Percentiles rank a stretch among this genome's conserved stretches.
Evolutionary conservation across 1,139 yeast genomes (phyloP).

Genomic region (Nakaseomyces kungkrabaensis): DNA sequence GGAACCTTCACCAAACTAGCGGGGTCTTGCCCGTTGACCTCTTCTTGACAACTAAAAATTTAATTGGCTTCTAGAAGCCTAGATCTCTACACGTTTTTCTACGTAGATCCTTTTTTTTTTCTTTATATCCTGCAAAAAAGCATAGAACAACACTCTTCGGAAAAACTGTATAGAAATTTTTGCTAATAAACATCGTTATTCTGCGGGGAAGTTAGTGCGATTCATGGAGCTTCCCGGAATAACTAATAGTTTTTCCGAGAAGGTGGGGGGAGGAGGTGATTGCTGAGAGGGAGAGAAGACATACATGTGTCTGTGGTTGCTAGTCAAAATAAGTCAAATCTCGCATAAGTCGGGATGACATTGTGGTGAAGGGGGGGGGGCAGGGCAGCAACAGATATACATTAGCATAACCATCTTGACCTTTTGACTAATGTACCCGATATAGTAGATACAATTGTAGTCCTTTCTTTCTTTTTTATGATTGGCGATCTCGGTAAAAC

Average conservation of each 20-base stretch:
- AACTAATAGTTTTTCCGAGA: not conserved
- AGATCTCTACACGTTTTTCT: not conserved
- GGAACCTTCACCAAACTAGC: not conserved
- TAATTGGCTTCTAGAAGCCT: too few relatives aligned
- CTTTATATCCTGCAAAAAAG: too few relatives aligned
- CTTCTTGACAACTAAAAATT: not conserved
- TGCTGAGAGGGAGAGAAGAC: too few relatives aligned
- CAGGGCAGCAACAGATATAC: too few relatives aligned
- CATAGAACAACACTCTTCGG: not conserved
- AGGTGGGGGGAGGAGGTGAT: not conserved
- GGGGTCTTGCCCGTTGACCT: not conserved
- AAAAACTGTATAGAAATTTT: not conserved
- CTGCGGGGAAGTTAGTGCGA: not conserved
- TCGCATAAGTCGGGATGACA: not conserved
- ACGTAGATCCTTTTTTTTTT: not conserved
- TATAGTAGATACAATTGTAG: too few relatives aligned
- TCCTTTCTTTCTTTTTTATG: too few relatives aligned
- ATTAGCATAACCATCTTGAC: too few relatives aligned
- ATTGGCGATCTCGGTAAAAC: too few relatives aligned
- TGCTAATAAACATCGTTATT: too few relatives aligned
- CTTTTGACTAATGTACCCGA: too few relatives aligned
- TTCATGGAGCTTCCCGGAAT: not conserved
- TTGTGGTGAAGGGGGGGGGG: too few relatives aligned
- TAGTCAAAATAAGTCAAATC: not conserved
- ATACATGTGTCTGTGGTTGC: not conserved